These are phyloP conservation scores for Rhodotorula sphaerocarpa DNA, from an alignment of 768 basidiomycete species.

Conservation along the genomic window DNA sequence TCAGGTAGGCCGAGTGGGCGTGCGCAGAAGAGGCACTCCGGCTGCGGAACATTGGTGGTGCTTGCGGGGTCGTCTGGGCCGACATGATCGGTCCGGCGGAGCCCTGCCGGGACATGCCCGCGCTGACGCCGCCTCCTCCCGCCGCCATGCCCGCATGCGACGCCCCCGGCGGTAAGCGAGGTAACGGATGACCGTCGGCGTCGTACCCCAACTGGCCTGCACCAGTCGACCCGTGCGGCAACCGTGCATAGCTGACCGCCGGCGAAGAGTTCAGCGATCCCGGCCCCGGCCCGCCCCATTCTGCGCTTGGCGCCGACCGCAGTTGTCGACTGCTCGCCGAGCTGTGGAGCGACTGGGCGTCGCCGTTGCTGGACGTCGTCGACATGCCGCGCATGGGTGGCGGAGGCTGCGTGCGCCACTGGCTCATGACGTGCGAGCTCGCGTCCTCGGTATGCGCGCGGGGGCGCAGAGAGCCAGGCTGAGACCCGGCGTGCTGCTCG, in stretches of 20 bases:
- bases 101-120: conserved; percentile 25
- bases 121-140: conserved; percentile 34
- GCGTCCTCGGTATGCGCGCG: conserved; percentile 64
- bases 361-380: conserved; percentile 14
- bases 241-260: conserved; percentile 16
- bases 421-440: conserved; percentile 50
- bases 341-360: conserved; percentile 25
- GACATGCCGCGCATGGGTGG: conserved; percentile 15
- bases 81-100: neutral
- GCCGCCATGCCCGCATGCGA: neutral
- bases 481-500: neutral
- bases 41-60: conserved; percentile 42
- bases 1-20: conserved; percentile 41
- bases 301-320: conserved; percentile 31
- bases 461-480: conserved; percentile 45
- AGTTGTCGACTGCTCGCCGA: conserved; percentile 36
- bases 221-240: neutral
- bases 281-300: conserved; percentile 28
- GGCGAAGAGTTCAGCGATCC: conserved; percentile 29
- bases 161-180: conserved; percentile 9
- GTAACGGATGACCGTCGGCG: too few relatives aligned
- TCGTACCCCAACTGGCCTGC: too few relatives aligned
- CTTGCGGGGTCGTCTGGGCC: conserved; percentile 14
- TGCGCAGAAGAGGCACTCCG: conserved; percentile 46
- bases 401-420: conserved; percentile 26